A percentile compares a stretch with the other conserved stretches of the same genome.
Conservation (phyloP, 2,329 filamentous ascomycete genomes). For the Clonostachys solani region DNA sequence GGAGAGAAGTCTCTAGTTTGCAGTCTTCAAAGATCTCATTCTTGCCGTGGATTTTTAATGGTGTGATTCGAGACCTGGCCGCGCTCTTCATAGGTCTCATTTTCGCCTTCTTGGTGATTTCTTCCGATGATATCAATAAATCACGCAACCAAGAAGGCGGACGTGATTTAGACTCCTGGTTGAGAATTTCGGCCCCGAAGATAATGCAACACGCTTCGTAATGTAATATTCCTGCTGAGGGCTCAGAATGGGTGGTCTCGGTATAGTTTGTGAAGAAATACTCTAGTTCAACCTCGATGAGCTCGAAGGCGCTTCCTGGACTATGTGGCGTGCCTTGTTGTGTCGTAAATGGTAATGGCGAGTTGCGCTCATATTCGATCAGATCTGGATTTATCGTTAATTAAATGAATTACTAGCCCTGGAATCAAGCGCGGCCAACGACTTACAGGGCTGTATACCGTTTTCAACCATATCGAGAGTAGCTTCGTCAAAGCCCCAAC, state of each 20-base stretch:
- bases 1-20: slow-evolving; percentile 12
- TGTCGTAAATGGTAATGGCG: slow-evolving; percentile 12
- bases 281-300: slow-evolving; percentile 26
- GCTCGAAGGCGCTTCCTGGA: slow-evolving; percentile 21
- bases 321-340: slow-evolving; percentile 8
- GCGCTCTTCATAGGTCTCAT: slow-evolving; percentile 15
- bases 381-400: slow-evolving; percentile 4
- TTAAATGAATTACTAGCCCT: too few relatives aligned
- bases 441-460: slow-evolving; percentile 32
- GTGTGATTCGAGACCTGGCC: slow-evolving; percentile 9
- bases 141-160: slow-evolving; percentile 15
- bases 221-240: slow-evolving; percentile 8
- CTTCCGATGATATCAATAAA: slow-evolving; percentile 8
- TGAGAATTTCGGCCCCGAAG: slow-evolving; percentile 13
- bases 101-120: slow-evolving; percentile 8
- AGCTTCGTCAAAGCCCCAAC: slow-evolving; percentile 14
- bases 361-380: slow-evolving; percentile 11
- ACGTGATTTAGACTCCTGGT: too few relatives aligned
- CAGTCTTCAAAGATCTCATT: slow-evolving; percentile 16
- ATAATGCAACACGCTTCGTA: slow-evolving; percentile 18
- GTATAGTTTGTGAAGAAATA: slow-evolving; percentile 11
- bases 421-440: background rate
- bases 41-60: slow-evolving; percentile 18
- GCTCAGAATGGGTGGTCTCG: too few relatives aligned
- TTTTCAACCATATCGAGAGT: slow-evolving; percentile 31